phyloP scores from a whole-genome alignment of 768 basidiomycete genomes.

The Calocybe gangraenosa region DNA sequence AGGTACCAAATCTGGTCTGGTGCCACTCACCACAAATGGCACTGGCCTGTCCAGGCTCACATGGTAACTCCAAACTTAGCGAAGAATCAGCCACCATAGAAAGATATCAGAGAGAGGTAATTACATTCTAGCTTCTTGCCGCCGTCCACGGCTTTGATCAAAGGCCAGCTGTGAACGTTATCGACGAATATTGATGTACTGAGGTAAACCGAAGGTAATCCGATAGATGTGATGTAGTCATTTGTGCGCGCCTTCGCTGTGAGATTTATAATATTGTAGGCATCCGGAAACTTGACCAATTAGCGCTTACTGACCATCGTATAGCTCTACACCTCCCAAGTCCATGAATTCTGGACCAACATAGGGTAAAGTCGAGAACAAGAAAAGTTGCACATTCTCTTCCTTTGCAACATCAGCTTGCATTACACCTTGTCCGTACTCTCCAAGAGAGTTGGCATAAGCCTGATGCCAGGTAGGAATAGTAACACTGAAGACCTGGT shows the following conservation, averaged over 20 bases:
- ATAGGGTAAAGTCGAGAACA: slow-evolving; percentile 15
- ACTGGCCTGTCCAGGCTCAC: slow-evolving; percentile 13
- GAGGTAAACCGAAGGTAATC: slow-evolving; percentile 11
- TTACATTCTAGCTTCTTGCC: slow-evolving; percentile 11
- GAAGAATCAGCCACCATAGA: neutral
- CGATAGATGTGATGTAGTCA: slow-evolving; percentile 14
- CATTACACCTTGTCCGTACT: slow-evolving; percentile 13
- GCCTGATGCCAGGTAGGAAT: slow-evolving; percentile 14
- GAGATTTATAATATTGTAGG: neutral
- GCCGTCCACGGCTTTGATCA: slow-evolving; percentile 8
- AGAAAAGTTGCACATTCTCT: slow-evolving; percentile 11
- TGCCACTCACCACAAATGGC: slow-evolving; percentile 10
- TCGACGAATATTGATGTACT: slow-evolving; percentile 14
- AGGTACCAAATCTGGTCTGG: neutral
- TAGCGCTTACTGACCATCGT: slow-evolving; percentile 8
- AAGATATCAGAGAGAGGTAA: neutral
- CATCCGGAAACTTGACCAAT: neutral
- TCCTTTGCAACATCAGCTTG: slow-evolving; percentile 15
- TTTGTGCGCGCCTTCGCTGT: slow-evolving; percentile 15
- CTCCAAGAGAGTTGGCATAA: slow-evolving; percentile 10
- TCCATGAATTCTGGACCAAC: slow-evolving; percentile 15
- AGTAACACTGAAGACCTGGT: slow-evolving; percentile 14
- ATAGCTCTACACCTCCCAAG: slow-evolving; percentile 14
- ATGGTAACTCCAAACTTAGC: slow-evolving; percentile 11
- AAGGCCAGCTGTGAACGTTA: slow-evolving; percentile 14